Conservation (phyloP, 257 asterid genomes). For the Solanum megistacrolobum region DNA sequence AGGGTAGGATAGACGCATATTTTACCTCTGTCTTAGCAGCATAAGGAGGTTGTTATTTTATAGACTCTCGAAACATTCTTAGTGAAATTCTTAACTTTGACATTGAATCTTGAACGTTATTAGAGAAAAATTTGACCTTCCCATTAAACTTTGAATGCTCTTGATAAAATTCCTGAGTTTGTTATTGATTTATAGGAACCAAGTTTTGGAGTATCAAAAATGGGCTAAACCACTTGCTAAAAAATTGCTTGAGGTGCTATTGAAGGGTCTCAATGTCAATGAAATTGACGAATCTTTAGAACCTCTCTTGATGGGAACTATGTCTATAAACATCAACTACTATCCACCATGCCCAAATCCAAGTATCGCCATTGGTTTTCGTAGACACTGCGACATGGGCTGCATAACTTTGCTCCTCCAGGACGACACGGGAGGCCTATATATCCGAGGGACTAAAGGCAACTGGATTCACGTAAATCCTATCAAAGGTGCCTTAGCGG, state of each 20-base stretch:
- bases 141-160: not conserved
- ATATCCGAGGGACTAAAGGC: slow-evolving; percentile 18
- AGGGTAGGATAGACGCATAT: too few species aligned
- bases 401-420: slow-evolving; percentile 45
- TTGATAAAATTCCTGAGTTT: not conserved
- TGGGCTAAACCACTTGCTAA: slow-evolving; percentile 25
- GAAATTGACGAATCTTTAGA: slow-evolving; percentile 22
- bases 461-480: slow-evolving; percentile 43
- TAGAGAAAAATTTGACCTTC: too few species aligned
- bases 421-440: slow-evolving; percentile 49
- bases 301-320: slow-evolving; percentile 33
- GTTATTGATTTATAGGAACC: slow-evolving; percentile 7
- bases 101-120: too few species aligned
- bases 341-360: slow-evolving; percentile 49
- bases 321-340: slow-evolving; percentile 16
- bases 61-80: too few species aligned
- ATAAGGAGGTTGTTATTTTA: too few species aligned
- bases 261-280: slow-evolving; percentile 30
- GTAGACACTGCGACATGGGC: slow-evolving; percentile 35
- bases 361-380: slow-evolving; percentile 33
- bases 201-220: slow-evolving; percentile 32
- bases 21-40: too few species aligned
- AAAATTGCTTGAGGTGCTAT: slow-evolving; percentile 21
- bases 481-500: slow-evolving; percentile 29
- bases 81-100: too few species aligned